Evolutionary conservation across 108 stramenopile genomes (phyloP).

Genomic region (Parietichytrium sp.): DNA sequence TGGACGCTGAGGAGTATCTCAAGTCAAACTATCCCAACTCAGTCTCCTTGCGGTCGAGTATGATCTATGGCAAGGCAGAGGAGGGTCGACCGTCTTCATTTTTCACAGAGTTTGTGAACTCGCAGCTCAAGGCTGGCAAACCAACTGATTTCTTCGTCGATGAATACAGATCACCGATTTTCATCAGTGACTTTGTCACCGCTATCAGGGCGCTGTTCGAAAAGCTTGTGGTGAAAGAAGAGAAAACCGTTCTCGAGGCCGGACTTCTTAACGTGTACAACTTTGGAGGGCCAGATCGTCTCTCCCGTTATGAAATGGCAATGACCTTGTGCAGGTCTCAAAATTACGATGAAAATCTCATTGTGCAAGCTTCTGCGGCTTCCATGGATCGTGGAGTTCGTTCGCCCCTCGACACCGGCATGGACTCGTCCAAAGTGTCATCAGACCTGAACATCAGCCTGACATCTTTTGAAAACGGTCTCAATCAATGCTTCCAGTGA

Average conservation of each 20-base stretch:
- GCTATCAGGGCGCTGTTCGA: background rate
- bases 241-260: background rate
- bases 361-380: background rate
- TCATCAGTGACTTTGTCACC: background rate
- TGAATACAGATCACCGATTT: slow-evolving; percentile 5
- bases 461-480: background rate
- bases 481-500: too few relatives aligned
- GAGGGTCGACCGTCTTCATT: background rate
- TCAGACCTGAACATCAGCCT: background rate
- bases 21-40: background rate
- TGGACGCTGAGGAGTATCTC: background rate
- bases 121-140: background rate
- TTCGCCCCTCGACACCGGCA: slow-evolving; percentile 23
- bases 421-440: slow-evolving; percentile 3
- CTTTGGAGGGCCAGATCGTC: slow-evolving; percentile 18
- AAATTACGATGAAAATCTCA: background rate
- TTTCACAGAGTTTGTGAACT: slow-evolving; percentile 11
- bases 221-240: background rate
- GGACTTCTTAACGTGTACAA: background rate
- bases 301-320: slow-evolving; percentile 8
- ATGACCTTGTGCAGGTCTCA: background rate
- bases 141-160: background rate
- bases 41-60: background rate
- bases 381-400: slow-evolving; percentile 26
- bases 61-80: background rate